phyloP scores from a whole-genome alignment of 176 grass and related monocot genomes.

The Themeda triandra region DNA sequence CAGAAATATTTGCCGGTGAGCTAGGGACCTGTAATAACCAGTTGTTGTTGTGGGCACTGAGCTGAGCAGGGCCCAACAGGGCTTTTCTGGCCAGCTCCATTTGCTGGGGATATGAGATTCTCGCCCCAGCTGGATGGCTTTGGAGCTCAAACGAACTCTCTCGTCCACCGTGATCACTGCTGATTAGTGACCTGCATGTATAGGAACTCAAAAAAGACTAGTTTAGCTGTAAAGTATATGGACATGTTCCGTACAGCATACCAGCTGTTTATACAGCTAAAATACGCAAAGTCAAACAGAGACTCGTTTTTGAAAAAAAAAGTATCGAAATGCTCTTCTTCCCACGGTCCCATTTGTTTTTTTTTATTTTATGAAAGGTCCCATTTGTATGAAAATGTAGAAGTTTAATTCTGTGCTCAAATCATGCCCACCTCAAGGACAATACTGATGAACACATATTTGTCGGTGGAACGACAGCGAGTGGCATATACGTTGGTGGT shows the following conservation, averaged over 20 bases:
- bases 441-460: background rate
- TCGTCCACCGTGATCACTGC: too few relatives aligned
- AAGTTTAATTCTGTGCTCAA: background rate
- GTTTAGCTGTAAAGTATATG: too few relatives aligned
- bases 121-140: background rate
- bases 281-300: too few relatives aligned
- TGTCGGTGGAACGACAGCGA: background rate
- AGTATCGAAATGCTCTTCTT: too few relatives aligned
- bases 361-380: too few relatives aligned
- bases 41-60: background rate
- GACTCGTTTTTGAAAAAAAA: too few relatives aligned
- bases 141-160: background rate
- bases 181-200: too few relatives aligned
- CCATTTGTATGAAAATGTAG: too few relatives aligned
- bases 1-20: background rate
- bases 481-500: background rate
- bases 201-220: too few relatives aligned
- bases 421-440: background rate
- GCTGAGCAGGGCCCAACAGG: background rate
- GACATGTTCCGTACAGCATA: too few relatives aligned
- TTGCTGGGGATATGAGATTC: conserved; percentile 13
- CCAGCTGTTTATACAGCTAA: too few relatives aligned
- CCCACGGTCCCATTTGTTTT: too few relatives aligned
- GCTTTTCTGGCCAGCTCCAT: background rate
- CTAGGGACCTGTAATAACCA: background rate